These are phyloP conservation scores for Wickerhamiella dianesei DNA, from an alignment of 805 yeast genomes.

Conservation along the genomic window DNA sequence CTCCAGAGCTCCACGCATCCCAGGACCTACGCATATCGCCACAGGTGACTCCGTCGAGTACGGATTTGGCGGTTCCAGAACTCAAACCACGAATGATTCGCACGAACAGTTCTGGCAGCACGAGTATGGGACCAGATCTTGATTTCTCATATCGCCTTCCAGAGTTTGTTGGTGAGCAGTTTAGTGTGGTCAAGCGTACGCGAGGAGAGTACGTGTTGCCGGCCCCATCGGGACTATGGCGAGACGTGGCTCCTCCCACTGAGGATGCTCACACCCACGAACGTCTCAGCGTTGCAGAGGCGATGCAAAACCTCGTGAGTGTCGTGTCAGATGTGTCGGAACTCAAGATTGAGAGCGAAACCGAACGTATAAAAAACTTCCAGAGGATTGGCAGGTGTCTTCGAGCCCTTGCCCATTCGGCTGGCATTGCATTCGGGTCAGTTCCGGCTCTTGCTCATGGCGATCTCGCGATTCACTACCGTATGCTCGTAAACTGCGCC, in stretches of 20 bases:
- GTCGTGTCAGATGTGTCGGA: neutral
- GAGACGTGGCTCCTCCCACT: neutral
- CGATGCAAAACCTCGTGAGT: neutral
- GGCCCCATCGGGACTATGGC: neutral
- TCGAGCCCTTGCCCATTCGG: neutral
- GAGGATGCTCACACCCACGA: neutral
- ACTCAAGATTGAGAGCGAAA: neutral
- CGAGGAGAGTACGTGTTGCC: neutral
- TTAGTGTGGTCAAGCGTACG: neutral
- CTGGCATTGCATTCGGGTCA: neutral
- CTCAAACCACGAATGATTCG: neutral
- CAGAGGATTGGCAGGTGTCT: neutral
- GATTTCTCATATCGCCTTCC: neutral
- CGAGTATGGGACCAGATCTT: neutral
- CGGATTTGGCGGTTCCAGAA: too few species aligned
- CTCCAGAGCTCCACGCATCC: too few species aligned
- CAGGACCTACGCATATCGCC: too few species aligned
- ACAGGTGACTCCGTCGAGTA: too few species aligned
- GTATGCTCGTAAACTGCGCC: neutral
- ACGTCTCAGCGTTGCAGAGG: neutral
- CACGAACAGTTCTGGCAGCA: neutral
- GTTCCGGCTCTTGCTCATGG: neutral
- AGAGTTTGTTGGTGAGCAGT: neutral
- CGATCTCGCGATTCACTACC: neutral
- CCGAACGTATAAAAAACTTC: neutral